These are phyloP conservation scores for Amanita subjunquillea DNA, from an alignment of 768 basidiomycete species.

Conservation along the genomic window DNA sequence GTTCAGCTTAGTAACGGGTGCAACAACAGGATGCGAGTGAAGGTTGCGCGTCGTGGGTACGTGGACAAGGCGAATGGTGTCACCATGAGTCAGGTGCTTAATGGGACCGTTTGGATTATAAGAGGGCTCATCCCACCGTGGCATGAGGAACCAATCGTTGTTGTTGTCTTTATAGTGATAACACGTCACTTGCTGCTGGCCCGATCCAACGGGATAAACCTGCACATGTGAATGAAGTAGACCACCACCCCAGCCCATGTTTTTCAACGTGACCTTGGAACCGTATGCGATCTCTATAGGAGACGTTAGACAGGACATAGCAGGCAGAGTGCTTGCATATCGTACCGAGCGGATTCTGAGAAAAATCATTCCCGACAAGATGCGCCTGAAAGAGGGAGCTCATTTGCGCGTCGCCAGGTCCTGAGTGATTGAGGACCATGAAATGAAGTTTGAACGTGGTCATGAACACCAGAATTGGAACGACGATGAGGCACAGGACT, in stretches of 20 bases:
- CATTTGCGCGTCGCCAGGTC: slow-evolving; percentile 98
- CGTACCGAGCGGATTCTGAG: slow-evolving; percentile 79
- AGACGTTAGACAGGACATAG: neutral
- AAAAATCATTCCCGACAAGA: slow-evolving; percentile 87
- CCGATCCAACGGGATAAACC: slow-evolving; percentile 83
- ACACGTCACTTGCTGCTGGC: slow-evolving; percentile 95
- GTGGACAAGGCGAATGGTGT: slow-evolving; percentile 76
- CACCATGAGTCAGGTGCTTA: slow-evolving; percentile 64
- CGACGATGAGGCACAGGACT: slow-evolving; percentile 71
- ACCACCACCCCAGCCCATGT: slow-evolving; percentile 97
- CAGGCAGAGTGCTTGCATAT: neutral
- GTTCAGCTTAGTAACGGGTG: slow-evolving; percentile 82
- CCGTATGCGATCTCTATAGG: slow-evolving; percentile 78
- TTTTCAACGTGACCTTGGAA: slow-evolving; percentile 88
- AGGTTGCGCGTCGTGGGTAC: slow-evolving; percentile 78
- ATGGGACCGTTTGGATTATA: slow-evolving; percentile 62
- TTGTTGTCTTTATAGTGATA: slow-evolving; percentile 99
- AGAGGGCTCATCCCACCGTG: slow-evolving; percentile 65
- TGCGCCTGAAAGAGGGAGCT: slow-evolving; percentile 97
- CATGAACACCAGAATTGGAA: slow-evolving; percentile 92
- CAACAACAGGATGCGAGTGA: slow-evolving; percentile 83
- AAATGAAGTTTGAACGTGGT: slow-evolving; percentile 95
- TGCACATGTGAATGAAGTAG: slow-evolving; percentile 97
- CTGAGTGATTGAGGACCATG: slow-evolving; percentile 85
- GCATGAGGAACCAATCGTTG: slow-evolving; percentile 82